Base-by-base conservation (phyloP, 192 early-diverging fungal genomes). In the Radiomyces spectabilis region DNA sequence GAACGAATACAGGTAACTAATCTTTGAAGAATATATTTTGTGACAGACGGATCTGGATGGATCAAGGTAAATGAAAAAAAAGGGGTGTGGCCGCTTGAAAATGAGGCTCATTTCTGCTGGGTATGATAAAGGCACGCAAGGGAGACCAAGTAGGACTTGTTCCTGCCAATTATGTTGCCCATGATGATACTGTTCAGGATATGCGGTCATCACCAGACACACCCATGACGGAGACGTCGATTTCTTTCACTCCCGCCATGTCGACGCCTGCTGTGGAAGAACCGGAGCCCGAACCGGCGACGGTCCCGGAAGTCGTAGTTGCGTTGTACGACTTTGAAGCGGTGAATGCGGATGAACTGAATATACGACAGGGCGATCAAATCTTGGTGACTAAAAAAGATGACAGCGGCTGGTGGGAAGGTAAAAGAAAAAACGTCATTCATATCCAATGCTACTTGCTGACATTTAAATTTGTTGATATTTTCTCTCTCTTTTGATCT, bases 11-110 rank as follows among this genome's bases (percentile, higher is more conserved):
- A n/a, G n/a, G n/a, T n/a, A n/a, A n/a, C n/a, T n/a, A n/a, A n/a
- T n/a, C n/a, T n/a, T n/a, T n/a, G n/a, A n/a, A n/a, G n/a, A 48
- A 27, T 22, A 29, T 22, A 21, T 48, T 48, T 48, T 22, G 12
- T 48, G n/a, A 65, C 67, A 72, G 82, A 78, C 52, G 82, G 76
- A 1, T 66, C 74, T 7, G 82, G 82, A 1, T 84, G 82, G 82
- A 63, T 79, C 1, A 80, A 68, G 41, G 78, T 82, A 44, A 44
- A 33, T 34, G 37, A 22, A 52, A 25, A 31, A 6, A 1, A n/a
- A 27, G 0, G 6, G 3, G 32, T 7, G 5, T 47, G 4, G 31
- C n/a, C 29, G 34, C 12, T 16, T 25, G n/a, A 57, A 61, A n/a
- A n/a, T n/a, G n/a, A n/a, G n/a, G n/a, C n/a, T n/a, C n/a, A n/a